Conservation (phyloP, 768 basidiomycete genomes). For the Tylopilus intermedius region DNA sequence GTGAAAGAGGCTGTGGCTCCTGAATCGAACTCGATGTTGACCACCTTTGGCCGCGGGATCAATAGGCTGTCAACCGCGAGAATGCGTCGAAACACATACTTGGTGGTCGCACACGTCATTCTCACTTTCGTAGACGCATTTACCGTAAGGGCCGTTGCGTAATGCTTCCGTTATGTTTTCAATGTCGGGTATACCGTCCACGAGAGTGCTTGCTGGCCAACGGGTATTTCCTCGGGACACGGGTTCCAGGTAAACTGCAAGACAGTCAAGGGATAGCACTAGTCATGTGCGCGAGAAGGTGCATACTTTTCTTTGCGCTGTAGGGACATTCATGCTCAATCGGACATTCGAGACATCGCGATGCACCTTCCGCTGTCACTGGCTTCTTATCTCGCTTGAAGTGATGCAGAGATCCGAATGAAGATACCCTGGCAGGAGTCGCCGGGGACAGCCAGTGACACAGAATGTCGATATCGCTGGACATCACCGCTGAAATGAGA, state of each 20-base stretch:
- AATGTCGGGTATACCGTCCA: conserved; percentile 82
- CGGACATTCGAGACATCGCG: conserved; percentile 73
- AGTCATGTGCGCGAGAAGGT: background rate
- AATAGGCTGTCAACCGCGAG: background rate
- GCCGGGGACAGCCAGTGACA: conserved; percentile 72
- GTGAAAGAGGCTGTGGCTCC: conserved; percentile 83
- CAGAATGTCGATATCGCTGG: conserved; percentile 79
- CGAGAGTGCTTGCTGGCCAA: conserved; percentile 68
- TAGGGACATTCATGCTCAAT: conserved; percentile 72
- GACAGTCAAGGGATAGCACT: background rate
- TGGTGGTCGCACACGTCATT: conserved; percentile 92
- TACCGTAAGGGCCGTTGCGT: conserved; percentile 66
- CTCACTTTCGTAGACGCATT: conserved; percentile 77
- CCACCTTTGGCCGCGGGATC: conserved; percentile 43
- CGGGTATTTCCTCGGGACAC: conserved; percentile 40
- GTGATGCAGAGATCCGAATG: conserved; percentile 82
- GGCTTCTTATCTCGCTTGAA: conserved; percentile 76
- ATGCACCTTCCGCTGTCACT: conserved; percentile 55
- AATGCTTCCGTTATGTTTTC: conserved; percentile 78
- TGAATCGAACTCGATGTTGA: conserved; percentile 80
- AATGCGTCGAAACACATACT: conserved; percentile 24
- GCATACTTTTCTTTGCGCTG: conserved; percentile 78
- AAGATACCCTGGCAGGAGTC: conserved; percentile 64
- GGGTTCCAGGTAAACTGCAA: conserved; percentile 76
- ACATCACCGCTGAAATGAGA: conserved; percentile 1